Percentiles rank a stretch among this genome's conserved stretches.
These are phyloP conservation scores for Puccinia coronata DNA, from an alignment of 1,284 basidiomycete species.

Conservation along the genomic window DNA sequence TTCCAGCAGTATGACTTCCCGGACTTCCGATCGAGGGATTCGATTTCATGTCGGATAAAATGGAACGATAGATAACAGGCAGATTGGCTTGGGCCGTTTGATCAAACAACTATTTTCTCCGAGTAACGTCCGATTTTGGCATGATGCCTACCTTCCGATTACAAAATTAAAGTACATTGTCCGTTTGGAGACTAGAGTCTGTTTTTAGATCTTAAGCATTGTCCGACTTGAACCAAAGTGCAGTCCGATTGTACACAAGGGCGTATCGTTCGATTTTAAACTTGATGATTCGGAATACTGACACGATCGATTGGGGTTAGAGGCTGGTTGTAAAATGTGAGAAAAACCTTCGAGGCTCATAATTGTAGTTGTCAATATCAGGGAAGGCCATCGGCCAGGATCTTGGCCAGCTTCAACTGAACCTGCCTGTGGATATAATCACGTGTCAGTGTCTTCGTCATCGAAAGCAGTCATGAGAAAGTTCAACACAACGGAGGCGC, in stretches of 20 bases:
- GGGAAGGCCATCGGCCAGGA: slow-evolving; percentile 15
- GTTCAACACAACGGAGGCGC: not conserved
- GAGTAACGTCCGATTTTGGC: no score
- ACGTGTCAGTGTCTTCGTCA: not conserved
- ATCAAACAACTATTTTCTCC: no score
- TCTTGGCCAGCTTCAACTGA: slow-evolving; percentile 26
- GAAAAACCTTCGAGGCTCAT: not conserved
- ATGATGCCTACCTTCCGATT: no score
- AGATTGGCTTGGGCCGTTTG: no score
- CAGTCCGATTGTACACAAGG: not conserved
- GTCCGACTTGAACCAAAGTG: not conserved
- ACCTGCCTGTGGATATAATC: slow-evolving; percentile 5
- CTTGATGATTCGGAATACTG: not conserved
- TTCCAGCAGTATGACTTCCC: no score
- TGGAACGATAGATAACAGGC: no score
- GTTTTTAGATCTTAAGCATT: no score
- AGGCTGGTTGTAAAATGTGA: not conserved
- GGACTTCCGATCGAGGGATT: no score
- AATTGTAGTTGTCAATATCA: not conserved
- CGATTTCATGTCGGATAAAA: no score
- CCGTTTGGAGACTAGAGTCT: no score
- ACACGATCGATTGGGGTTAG: not conserved
- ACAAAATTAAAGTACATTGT: not conserved
- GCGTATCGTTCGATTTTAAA: not conserved
- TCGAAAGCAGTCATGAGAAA: not conserved